phyloP scores from a whole-genome alignment of 495 filamentous ascomycete species.

The Friedmanniomyces simplex region DNA sequence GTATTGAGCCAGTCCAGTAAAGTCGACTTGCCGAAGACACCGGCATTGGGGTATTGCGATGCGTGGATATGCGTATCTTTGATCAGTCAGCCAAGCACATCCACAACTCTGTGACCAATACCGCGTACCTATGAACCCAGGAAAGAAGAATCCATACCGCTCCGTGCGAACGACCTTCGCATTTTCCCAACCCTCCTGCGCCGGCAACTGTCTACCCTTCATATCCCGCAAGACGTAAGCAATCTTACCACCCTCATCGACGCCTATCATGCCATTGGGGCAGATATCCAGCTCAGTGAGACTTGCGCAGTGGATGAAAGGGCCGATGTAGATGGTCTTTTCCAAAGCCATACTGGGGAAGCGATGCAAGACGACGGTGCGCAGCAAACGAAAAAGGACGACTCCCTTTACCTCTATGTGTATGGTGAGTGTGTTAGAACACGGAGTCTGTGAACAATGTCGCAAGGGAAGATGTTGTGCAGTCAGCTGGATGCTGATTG shows the following conservation, averaged over 20 bases:
- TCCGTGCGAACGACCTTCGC: slow-evolving; percentile 28
- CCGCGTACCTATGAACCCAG: slow-evolving; percentile 70
- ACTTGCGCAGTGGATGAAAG: slow-evolving; percentile 48
- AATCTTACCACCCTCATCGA: slow-evolving; percentile 57
- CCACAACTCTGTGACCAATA: neutral
- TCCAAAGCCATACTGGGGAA: neutral
- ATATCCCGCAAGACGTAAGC: slow-evolving; percentile 39
- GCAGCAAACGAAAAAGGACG: no score
- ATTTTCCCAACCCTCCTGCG: slow-evolving; percentile 39
- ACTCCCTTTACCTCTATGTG: neutral
- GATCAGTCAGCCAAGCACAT: neutral
- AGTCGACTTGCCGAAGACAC: slow-evolving; percentile 81
- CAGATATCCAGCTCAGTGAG: slow-evolving; percentile 47
- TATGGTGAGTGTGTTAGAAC: neutral
- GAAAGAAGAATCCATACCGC: slow-evolving; percentile 66
- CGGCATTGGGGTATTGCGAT: slow-evolving; percentile 83
- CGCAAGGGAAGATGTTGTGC: neutral
- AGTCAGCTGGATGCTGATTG: neutral
- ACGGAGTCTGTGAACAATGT: no score
- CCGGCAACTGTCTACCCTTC: slow-evolving; percentile 31
- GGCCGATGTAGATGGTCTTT: slow-evolving; percentile 37
- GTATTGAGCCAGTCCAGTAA: slow-evolving; percentile 83
- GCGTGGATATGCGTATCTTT: slow-evolving; percentile 87
- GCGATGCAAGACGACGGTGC: neutral
- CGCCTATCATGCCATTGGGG: slow-evolving; percentile 53